Evolutionary conservation across 345 rosid species (phyloP).

Genomic region (Populus nigra): DNA sequence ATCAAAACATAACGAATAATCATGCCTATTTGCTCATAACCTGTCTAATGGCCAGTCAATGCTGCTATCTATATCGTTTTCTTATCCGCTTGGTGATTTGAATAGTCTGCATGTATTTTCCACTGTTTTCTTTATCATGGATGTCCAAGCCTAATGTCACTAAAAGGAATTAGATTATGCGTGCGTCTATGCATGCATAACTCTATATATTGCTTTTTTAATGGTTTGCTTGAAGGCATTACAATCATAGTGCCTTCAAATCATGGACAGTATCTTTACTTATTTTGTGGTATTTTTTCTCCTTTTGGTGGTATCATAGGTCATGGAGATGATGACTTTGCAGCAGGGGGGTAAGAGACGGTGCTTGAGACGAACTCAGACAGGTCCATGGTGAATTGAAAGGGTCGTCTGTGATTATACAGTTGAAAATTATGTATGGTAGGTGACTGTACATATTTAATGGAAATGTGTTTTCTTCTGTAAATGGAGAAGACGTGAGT

Average conservation of each 20-base stretch:
- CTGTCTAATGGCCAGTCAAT: neutral
- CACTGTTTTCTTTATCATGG: neutral
- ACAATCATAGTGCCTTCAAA: neutral
- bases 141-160: neutral
- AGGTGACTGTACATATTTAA: conserved; percentile 43
- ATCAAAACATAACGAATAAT: neutral
- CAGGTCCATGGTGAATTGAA: conserved; percentile 78
- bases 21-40: neutral
- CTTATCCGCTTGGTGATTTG: no score
- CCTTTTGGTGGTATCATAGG: conserved; percentile 38
- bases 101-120: neutral
- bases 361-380: conserved; percentile 78
- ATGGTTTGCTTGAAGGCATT: neutral
- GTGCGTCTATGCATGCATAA: neutral
- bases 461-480: conserved; percentile 19
- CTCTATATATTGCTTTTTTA: neutral
- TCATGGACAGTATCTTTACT: neutral
- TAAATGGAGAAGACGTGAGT: conserved; percentile 16
- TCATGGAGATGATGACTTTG: conserved; percentile 52
- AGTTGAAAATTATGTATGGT: conserved; percentile 25
- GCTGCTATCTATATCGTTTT: neutral
- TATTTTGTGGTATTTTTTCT: neutral
- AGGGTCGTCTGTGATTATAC: conserved; percentile 20
- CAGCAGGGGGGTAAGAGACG: conserved; percentile 54
- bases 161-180: neutral